Percentiles rank a stretch among this genome's conserved stretches.
phyloP scores from a whole-genome alignment of 768 basidiomycete species.

The Crucibulum laeve region DNA sequence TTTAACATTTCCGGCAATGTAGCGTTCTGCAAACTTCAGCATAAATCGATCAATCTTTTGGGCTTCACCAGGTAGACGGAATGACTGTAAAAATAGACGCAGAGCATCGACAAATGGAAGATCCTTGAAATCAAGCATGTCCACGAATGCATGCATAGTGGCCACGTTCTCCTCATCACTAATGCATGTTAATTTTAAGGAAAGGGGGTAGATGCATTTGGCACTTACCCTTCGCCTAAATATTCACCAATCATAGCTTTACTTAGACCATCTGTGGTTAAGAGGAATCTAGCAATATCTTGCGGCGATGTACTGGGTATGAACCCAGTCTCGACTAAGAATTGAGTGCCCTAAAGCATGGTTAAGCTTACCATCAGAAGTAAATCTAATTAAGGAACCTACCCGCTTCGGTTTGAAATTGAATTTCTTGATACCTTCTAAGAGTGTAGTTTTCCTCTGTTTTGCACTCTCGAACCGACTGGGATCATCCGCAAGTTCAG shows the following conservation, averaged over 20 bases:
- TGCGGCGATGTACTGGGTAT: constrained; percentile 67
- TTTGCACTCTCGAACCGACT: constrained; percentile 92
- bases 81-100: constrained; percentile 86
- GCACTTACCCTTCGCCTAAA: constrained; percentile 87
- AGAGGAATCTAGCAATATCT: constrained; percentile 82
- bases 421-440: constrained; percentile 96
- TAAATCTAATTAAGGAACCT: constrained; percentile 16
- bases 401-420: constrained; percentile 98
- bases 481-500: constrained; percentile 86
- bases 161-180: constrained; percentile 90
- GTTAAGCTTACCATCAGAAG: background rate
- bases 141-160: constrained; percentile 97
- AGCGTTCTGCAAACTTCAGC: constrained; percentile 98
- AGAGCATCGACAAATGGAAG: constrained; percentile 86
- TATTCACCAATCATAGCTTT: constrained; percentile 98
- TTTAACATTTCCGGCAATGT: constrained; percentile 82
- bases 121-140: constrained; percentile 82
- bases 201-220: background rate
- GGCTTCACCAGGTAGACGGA: constrained; percentile 94
- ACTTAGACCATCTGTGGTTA: constrained; percentile 86
- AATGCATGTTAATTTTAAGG: constrained; percentile 5
- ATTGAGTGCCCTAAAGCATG: constrained; percentile 74
- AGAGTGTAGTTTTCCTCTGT: constrained; percentile 89
- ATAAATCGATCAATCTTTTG: constrained; percentile 99
- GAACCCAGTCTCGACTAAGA: constrained; percentile 84